phyloP scores from a whole-genome alignment of 129 eudicot species.

The Flaveria linearis region DNA sequence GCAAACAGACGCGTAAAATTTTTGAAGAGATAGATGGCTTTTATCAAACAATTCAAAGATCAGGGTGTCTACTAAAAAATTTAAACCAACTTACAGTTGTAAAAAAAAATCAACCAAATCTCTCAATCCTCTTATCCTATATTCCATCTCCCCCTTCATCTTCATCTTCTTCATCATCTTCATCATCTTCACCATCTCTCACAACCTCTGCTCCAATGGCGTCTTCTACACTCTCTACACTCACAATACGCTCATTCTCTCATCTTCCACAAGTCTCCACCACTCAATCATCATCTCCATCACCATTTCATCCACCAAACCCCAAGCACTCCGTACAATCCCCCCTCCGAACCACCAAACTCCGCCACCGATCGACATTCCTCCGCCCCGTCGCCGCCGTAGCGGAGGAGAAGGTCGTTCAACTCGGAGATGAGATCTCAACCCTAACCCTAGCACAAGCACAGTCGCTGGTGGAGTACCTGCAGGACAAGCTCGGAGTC shows the following conservation, averaged over 20 bases:
- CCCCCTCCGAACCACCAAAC: conserved; percentile 39
- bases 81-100: neutral
- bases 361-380: conserved; percentile 51
- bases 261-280: conserved; percentile 19
- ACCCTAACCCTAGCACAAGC: conserved; percentile 69
- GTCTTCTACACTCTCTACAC: conserved; percentile 51
- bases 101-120: conserved; percentile 4
- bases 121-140: conserved; percentile 53
- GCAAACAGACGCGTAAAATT: too few relatives aligned
- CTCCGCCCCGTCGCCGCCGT: conserved; percentile 73
- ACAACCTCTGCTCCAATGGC: conserved; percentile 50
- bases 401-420: conserved; percentile 62
- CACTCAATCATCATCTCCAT: conserved; percentile 23
- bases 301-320: conserved; percentile 22
- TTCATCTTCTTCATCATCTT: conserved; percentile 9
- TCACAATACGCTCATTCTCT: conserved; percentile 44
- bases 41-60: neutral
- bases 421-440: conserved; percentile 69
- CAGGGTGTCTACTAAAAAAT: conserved; percentile 5
- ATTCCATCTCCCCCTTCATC: neutral
- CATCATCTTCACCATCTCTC: neutral
- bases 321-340: conserved; percentile 45
- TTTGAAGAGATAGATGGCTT: neutral
- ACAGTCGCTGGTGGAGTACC: conserved; percentile 71
- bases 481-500: conserved; percentile 82